These are phyloP conservation scores for Vigna reflexopilosa DNA, from an alignment of 306 rosid genomes.

Conservation along the genomic window DNA sequence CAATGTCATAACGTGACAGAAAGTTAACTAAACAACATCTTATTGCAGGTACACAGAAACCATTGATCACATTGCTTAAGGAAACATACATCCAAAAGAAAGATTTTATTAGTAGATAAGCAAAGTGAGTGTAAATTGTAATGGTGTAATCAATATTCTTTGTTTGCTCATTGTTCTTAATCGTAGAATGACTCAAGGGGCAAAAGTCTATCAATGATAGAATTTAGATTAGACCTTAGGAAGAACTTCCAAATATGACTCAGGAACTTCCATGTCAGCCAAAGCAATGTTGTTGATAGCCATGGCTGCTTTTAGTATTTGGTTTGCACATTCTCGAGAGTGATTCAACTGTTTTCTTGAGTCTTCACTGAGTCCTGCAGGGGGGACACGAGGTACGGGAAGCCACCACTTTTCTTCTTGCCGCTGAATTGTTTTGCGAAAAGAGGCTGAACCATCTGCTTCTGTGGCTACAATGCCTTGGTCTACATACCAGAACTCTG, in stretches of 20 bases:
- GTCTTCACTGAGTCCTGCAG: conserved; percentile 73
- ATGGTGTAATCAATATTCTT: neutral
- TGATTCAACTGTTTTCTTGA: conserved; percentile 85
- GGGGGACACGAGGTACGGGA: conserved; percentile 88
- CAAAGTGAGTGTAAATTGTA: neutral
- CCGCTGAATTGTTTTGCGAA: conserved; percentile 73
- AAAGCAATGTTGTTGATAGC: conserved; percentile 81
- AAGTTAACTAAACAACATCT: neutral
- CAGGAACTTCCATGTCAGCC: conserved; percentile 91
- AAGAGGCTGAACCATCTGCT: conserved; percentile 80
- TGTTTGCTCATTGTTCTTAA: neutral
- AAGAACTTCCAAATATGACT: conserved; percentile 81
- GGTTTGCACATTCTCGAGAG: conserved; percentile 80
- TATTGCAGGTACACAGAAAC: neutral
- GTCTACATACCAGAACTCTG: conserved; percentile 96
- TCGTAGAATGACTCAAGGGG: neutral
- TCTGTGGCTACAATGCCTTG: conserved; percentile 85
- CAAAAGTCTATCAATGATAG: neutral
- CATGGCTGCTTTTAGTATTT: conserved; percentile 88
- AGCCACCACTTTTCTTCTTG: conserved; percentile 99
- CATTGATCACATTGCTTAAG: neutral
- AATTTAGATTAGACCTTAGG: conserved; percentile 69
- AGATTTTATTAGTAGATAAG: conserved; percentile 7
- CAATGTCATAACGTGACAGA: conserved; percentile 21
- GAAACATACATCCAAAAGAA: neutral